These are phyloP conservation scores for Aspergillus carbonarius DNA, from an alignment of 2,329 filamentous ascomycete species.

Conservation along the genomic window DNA sequence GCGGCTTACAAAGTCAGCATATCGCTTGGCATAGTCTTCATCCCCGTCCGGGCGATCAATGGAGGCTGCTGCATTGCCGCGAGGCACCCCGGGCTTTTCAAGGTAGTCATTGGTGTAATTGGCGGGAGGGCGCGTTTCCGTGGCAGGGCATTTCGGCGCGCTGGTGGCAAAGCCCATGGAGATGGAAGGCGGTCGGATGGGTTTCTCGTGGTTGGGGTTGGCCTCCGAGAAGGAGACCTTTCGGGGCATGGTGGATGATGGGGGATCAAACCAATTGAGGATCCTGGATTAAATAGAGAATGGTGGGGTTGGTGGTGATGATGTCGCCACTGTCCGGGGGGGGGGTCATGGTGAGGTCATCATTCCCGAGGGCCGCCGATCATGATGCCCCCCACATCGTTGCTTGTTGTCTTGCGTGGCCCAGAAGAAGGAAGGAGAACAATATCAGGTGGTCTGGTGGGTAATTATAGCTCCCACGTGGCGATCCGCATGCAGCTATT, in stretches of 20 bases:
- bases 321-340: not conserved
- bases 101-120: not conserved
- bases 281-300: not conserved
- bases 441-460: too few species aligned
- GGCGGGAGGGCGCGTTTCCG: not conserved
- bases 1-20: conserved; percentile 6
- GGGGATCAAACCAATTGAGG: not conserved
- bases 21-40: conserved; percentile 3
- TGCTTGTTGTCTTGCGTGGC: too few species aligned
- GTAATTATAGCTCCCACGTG: too few species aligned
- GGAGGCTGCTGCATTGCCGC: conserved; percentile 6
- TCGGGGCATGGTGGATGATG: not conserved
- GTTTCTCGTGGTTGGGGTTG: not conserved
- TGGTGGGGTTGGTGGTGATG: not conserved
- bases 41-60: conserved; percentile 6
- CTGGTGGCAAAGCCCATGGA: not conserved
- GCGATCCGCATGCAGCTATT: too few species aligned
- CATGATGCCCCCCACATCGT: too few species aligned
- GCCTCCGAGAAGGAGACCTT: not conserved
- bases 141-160: not conserved
- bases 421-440: too few species aligned
- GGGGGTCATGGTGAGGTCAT: not conserved
- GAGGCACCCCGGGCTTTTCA: conserved; percentile 5
- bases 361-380: not conserved
- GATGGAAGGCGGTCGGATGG: not conserved